Percentiles rank a stretch among this genome's conserved stretches.
These are phyloP conservation scores for Gnaphalium uliginosum DNA, from an alignment of 129 eudicot genomes.

Conservation along the genomic window DNA sequence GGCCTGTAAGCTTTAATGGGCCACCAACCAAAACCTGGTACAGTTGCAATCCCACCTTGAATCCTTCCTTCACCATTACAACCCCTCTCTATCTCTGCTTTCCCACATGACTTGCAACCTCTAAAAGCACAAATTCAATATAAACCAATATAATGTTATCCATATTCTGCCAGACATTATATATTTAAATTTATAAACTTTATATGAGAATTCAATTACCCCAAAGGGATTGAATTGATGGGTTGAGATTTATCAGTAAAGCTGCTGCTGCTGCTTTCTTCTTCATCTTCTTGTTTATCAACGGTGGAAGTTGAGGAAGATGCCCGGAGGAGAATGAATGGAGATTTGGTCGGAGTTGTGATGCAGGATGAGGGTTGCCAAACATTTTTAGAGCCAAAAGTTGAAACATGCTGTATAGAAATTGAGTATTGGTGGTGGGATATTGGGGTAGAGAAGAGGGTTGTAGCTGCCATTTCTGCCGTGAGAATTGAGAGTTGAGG, in stretches of 20 bases:
- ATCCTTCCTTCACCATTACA: conserved; percentile 96
- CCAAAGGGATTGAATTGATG: conserved; percentile 26
- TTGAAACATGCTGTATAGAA: conserved; percentile 11
- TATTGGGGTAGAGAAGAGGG: conserved; percentile 31
- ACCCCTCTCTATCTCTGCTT: conserved; percentile 65
- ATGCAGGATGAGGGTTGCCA: background rate
- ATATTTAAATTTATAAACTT: background rate
- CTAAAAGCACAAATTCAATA: conserved; percentile 29
- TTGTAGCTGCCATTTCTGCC: conserved; percentile 35
- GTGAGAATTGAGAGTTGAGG: conserved; percentile 7
- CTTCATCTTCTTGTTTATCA: conserved; percentile 25
- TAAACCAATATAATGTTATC: background rate
- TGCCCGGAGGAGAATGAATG: conserved; percentile 23
- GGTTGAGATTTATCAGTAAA: conserved; percentile 5
- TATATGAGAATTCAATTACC: conserved; percentile 6
- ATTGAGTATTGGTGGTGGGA: conserved; percentile 10
- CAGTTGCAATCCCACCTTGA: conserved; percentile 95
- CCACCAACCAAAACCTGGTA: conserved; percentile 99
- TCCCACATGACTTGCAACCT: conserved; percentile 88
- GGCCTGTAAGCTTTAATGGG: conserved; percentile 97
- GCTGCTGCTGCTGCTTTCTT: background rate
- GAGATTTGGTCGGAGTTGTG: background rate
- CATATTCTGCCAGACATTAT: background rate
- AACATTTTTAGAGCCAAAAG: conserved; percentile 1
- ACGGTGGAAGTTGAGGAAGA: conserved; percentile 29